Evolutionary conservation across 805 yeast genomes (phyloP).

Genomic region (Ogataea angusta): DNA sequence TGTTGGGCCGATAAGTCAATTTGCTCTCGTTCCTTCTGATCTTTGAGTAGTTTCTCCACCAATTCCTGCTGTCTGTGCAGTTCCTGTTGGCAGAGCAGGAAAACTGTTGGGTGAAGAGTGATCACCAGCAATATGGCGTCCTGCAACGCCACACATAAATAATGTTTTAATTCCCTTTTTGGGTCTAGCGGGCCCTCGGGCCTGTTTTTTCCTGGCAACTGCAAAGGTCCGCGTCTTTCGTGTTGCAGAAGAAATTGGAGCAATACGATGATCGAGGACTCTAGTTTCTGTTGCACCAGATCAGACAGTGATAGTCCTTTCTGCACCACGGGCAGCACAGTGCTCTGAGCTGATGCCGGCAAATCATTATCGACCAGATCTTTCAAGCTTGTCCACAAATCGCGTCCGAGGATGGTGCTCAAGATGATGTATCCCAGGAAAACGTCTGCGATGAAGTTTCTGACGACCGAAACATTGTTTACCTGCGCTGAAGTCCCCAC

Average conservation of each 20-base stretch:
- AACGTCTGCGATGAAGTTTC: neutral
- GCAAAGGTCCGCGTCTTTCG: constrained; percentile 4
- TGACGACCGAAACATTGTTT: neutral
- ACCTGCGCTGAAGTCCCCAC: neutral
- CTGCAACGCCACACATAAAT: constrained; percentile 13
- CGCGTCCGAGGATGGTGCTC: neutral
- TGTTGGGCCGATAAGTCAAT: neutral
- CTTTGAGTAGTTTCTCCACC: constrained; percentile 1
- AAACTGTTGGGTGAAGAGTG: constrained; percentile 21
- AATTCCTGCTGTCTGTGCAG: constrained; percentile 5
- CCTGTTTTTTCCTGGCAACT: constrained; percentile 3
- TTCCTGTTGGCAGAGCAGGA: constrained; percentile 15
- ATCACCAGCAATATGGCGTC: constrained; percentile 17
- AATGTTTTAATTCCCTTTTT: neutral
- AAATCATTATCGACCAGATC: neutral
- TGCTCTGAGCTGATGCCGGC: neutral
- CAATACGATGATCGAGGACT: neutral
- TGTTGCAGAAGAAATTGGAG: constrained; percentile 10
- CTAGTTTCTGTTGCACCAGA: neutral
- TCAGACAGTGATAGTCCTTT: neutral
- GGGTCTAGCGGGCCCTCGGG: neutral
- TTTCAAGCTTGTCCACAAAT: neutral
- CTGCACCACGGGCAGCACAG: neutral
- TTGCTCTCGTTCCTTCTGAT: neutral
- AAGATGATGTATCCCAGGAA: neutral